Percentiles rank a stretch among this genome's conserved stretches.
Evolutionary conservation across 73 alveolate genomes (phyloP).

Genomic region (Paramecium octaurelia): DNA sequence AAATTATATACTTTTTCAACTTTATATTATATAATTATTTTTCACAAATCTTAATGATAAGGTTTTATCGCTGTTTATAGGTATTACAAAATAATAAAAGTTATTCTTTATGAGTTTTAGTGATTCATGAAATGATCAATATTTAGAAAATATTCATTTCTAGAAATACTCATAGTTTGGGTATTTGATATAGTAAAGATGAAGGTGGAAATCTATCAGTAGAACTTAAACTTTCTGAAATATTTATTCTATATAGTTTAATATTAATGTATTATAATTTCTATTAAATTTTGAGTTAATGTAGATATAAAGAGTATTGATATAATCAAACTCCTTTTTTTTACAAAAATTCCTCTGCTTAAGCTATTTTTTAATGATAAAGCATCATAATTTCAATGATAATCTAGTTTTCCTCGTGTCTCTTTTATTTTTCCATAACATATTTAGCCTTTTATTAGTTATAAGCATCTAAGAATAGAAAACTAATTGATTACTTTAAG

Average conservation of each 20-base stretch:
- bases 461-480: neutral
- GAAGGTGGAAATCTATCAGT: neutral
- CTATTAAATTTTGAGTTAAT: neutral
- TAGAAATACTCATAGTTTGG: neutral
- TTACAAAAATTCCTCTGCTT: slow-evolving; percentile 14
- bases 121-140: neutral
- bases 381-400: slow-evolving; percentile 35
- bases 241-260: too few species aligned
- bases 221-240: too few species aligned
- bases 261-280: neutral
- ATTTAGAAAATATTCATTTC: neutral
- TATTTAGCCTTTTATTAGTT: neutral
- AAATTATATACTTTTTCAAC: neutral
- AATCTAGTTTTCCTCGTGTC: slow-evolving; percentile 32
- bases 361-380: slow-evolving; percentile 29
- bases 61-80: neutral
- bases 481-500: neutral
- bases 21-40: too few species aligned
- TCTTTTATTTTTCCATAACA: slow-evolving; percentile 36
- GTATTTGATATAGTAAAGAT: neutral
- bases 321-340: slow-evolving; percentile 34
- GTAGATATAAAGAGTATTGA: neutral
- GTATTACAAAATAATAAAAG: neutral
- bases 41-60: neutral
- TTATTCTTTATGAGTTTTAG: neutral